These are phyloP conservation scores for Boletus eberwhitei DNA, from an alignment of 768 basidiomycete species.

Conservation along the genomic window DNA sequence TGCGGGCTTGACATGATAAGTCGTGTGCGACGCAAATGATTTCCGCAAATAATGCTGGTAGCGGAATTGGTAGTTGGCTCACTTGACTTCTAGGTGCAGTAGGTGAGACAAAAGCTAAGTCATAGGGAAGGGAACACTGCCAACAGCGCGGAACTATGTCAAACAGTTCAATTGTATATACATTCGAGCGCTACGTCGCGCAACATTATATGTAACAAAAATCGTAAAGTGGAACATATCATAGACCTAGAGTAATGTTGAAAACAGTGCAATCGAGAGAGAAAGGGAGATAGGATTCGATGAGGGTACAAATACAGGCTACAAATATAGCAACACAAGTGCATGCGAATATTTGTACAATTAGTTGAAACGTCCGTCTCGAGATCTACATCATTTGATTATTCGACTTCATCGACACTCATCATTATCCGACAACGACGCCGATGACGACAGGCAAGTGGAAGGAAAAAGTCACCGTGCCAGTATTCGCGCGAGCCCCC, in stretches of 20 bases:
- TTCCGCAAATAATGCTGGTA: no score
- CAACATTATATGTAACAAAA: neutral
- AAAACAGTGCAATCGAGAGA: neutral
- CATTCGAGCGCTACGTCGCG: neutral
- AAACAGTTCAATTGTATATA: neutral
- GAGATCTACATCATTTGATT: neutral
- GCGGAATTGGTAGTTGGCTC: no score
- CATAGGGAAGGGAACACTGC: no score
- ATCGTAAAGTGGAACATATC: neutral
- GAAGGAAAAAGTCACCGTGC: conserved; percentile 2
- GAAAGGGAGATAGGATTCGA: no score
- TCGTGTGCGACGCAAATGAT: no score
- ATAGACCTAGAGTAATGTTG: neutral
- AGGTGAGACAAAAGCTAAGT: no score
- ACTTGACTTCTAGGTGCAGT: no score
- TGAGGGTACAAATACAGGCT: neutral
- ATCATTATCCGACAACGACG: no score
- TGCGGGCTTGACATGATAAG: no score
- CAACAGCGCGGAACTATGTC: no score
- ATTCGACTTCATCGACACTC: neutral
- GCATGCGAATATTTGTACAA: neutral
- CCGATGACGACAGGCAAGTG: neutral
- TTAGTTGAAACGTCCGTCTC: neutral
- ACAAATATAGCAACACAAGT: neutral
- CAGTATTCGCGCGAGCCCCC: conserved; percentile 7